phyloP scores from a whole-genome alignment of 208 protist genomes.

The Crithidia acanthocephali region DNA sequence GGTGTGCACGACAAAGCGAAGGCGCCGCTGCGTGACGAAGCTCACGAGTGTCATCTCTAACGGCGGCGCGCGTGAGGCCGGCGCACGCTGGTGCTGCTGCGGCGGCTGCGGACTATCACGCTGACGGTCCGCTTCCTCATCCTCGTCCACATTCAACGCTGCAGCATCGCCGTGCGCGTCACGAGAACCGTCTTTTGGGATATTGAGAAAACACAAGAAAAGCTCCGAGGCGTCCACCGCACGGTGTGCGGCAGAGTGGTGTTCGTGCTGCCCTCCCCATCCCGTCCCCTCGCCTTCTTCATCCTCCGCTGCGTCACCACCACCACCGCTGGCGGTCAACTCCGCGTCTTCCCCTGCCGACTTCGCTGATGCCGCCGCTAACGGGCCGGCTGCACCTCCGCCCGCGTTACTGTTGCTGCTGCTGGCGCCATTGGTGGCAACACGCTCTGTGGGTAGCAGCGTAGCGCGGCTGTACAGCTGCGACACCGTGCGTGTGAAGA shows the following conservation, averaged over 20 bases:
- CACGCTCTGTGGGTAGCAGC: constrained; percentile 74
- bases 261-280: neutral
- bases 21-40: constrained; percentile 69
- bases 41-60: constrained; percentile 68
- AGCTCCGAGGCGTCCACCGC: constrained; percentile 57
- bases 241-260: neutral
- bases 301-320: constrained; percentile 14
- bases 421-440: constrained; percentile 41
- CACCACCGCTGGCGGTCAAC: too few relatives aligned
- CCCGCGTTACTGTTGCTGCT: constrained; percentile 9
- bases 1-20: constrained; percentile 28
- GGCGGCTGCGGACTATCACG: too few relatives aligned
- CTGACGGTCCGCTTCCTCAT: neutral
- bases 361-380: neutral
- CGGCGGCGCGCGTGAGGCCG: neutral
- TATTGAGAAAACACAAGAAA: constrained; percentile 67
- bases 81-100: neutral
- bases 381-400: neutral
- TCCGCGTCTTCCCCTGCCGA: constrained; percentile 12
- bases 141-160: neutral
- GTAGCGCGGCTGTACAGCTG: constrained; percentile 85
- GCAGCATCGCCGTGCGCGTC: too few relatives aligned
- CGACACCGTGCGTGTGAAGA: constrained; percentile 79
- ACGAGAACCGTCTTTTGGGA: too few relatives aligned
- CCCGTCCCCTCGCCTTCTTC: constrained; percentile 21